Conservation (phyloP, 2,329 filamentous ascomycete genomes). For the Parafenestella ontariensis region DNA sequence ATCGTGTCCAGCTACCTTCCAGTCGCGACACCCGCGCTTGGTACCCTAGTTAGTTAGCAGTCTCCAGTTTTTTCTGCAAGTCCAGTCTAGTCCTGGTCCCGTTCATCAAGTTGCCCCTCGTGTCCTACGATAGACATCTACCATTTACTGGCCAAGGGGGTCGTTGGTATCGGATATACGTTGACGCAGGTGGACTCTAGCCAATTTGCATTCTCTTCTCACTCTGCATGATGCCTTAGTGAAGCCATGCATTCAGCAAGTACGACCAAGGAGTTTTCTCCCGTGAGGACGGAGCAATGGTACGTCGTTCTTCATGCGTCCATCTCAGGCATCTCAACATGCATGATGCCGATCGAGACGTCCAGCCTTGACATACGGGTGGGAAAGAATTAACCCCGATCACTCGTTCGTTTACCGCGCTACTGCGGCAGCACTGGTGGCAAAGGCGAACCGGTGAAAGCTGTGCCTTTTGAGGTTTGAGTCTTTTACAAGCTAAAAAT, state of each 20-base stretch:
- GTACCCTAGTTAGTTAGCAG: slow-evolving; percentile 32
- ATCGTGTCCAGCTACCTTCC: slow-evolving; percentile 45
- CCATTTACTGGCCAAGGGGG: slow-evolving; percentile 37
- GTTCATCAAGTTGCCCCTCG: slow-evolving; percentile 34
- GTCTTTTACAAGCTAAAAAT: slow-evolving; percentile 46
- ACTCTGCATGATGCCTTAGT: slow-evolving; percentile 44
- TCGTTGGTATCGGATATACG: slow-evolving; percentile 34
- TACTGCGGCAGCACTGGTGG: slow-evolving; percentile 48
- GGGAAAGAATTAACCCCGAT: slow-evolving; percentile 40
- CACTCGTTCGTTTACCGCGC: slow-evolving; percentile 41
- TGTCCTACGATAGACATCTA: slow-evolving; percentile 30
- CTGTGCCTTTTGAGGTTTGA: slow-evolving; percentile 48
- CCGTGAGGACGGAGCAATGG: slow-evolving; percentile 30
- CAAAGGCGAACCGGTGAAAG: slow-evolving; percentile 47
- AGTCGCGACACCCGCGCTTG: slow-evolving; percentile 47
- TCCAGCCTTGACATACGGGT: slow-evolving; percentile 44
- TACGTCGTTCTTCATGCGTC: slow-evolving; percentile 44
- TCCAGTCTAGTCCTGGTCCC: slow-evolving; percentile 33
- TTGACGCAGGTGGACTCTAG: slow-evolving; percentile 42
- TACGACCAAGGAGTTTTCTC: slow-evolving; percentile 24
- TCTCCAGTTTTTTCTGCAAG: slow-evolving; percentile 36
- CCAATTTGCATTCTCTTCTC: slow-evolving; percentile 38
- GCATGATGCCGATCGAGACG: slow-evolving; percentile 43
- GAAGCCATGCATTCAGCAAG: slow-evolving; percentile 35
- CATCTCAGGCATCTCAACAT: slow-evolving; percentile 37